Evolutionary conservation across 1,139 yeast genomes (phyloP).

Genomic region (Pichia sp.): DNA sequence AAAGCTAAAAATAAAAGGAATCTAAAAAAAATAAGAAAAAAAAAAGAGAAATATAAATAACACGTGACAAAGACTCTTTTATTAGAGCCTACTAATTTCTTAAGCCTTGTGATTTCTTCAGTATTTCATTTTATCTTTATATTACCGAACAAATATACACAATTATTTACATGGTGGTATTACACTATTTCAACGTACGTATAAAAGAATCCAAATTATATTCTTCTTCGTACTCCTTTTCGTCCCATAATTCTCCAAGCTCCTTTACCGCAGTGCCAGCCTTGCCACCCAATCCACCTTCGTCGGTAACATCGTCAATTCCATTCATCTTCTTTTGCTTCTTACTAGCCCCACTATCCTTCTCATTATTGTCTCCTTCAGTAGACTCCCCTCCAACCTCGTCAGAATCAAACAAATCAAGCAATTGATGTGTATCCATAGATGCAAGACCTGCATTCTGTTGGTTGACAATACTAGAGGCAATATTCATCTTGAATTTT

Average conservation of each 20-base stretch:
- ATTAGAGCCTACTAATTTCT: too few species aligned
- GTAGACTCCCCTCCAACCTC: slow-evolving; percentile 30
- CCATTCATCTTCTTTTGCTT: slow-evolving; percentile 3
- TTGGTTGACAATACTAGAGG: slow-evolving; percentile 92
- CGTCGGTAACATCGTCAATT: slow-evolving; percentile 43
- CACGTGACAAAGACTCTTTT: too few species aligned
- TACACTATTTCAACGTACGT: slow-evolving; percentile 49
- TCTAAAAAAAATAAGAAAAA: too few species aligned
- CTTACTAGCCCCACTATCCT: slow-evolving; percentile 18
- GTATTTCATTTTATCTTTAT: neutral
- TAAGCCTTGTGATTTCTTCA: too few species aligned
- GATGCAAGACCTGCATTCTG: slow-evolving; percentile 92
- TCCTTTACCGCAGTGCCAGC: slow-evolving; percentile 78
- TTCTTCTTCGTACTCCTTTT: slow-evolving; percentile 92
- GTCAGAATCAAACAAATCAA: slow-evolving; percentile 81
- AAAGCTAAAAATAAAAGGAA: too few species aligned
- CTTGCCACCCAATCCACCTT: slow-evolving; percentile 57
- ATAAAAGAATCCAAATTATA: slow-evolving; percentile 90
- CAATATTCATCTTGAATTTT: slow-evolving; percentile 94
- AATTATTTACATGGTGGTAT: neutral
- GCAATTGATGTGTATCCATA: slow-evolving; percentile 93
- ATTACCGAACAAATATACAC: neutral
- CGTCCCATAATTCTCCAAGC: slow-evolving; percentile 95
- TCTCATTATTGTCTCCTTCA: neutral
- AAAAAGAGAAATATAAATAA: too few species aligned